These are phyloP conservation scores for Penicillium sp. DNA, from an alignment of 2,329 filamentous ascomycete species.

Conservation along the genomic window DNA sequence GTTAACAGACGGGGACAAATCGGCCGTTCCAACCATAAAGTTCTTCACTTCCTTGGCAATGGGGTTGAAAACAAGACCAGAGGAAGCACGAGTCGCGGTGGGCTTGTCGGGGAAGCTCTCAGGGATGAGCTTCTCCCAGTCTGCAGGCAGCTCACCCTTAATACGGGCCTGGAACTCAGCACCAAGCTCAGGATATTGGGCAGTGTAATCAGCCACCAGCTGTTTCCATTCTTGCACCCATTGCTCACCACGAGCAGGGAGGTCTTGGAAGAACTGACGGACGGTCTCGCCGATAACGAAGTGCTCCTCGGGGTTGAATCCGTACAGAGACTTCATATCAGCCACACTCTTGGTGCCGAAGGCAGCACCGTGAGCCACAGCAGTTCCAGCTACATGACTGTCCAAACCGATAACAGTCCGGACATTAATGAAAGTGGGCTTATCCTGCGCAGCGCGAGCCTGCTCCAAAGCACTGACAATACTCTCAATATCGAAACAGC, in stretches of 20 bases:
- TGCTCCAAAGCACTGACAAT: slow-evolving; percentile 54
- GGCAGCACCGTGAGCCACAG: slow-evolving; percentile 62
- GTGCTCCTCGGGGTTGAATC: slow-evolving; percentile 54
- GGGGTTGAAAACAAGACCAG: slow-evolving; percentile 57
- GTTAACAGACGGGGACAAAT: slow-evolving; percentile 58
- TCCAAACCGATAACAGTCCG: slow-evolving; percentile 61
- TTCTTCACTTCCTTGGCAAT: slow-evolving; percentile 53
- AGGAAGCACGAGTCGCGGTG: slow-evolving; percentile 55
- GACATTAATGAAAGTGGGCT: slow-evolving; percentile 63
- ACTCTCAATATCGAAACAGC: slow-evolving; percentile 55
- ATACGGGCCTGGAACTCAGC: slow-evolving; percentile 55
- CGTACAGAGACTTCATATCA: slow-evolving; percentile 57
- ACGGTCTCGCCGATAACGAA: slow-evolving; percentile 54
- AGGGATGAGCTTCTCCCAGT: slow-evolving; percentile 59
- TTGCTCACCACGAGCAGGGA: slow-evolving; percentile 51
- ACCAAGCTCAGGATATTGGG: slow-evolving; percentile 52
- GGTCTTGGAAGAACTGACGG: slow-evolving; percentile 57
- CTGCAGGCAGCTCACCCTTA: slow-evolving; percentile 51
- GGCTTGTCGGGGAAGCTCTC: slow-evolving; percentile 52
- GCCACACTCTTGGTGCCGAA: slow-evolving; percentile 59
- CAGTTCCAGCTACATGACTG: slow-evolving; percentile 49
- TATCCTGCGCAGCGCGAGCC: slow-evolving; percentile 50
- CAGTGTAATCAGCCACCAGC: slow-evolving; percentile 50
- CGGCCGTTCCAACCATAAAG: slow-evolving; percentile 60
- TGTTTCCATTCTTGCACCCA: slow-evolving; percentile 55